Conservation (phyloP, 2,329 filamentous ascomycete genomes). For the Drechslera avenae region DNA sequence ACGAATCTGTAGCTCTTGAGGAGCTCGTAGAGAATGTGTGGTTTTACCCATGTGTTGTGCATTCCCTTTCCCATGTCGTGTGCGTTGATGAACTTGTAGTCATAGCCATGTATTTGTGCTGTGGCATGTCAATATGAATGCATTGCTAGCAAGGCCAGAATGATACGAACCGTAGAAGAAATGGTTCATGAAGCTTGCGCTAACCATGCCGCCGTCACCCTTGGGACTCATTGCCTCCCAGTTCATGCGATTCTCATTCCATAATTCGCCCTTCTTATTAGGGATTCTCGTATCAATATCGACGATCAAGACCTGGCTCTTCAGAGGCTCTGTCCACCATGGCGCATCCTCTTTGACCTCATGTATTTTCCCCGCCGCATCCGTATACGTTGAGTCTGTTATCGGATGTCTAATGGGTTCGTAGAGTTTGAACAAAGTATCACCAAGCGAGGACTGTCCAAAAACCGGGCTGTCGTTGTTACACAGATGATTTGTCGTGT, state of each 20-base stretch:
- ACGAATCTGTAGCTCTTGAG: slow-evolving; percentile 50
- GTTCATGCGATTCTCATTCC: slow-evolving; percentile 27
- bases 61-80: slow-evolving; percentile 38
- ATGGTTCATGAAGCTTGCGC: slow-evolving; percentile 49
- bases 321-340: slow-evolving; percentile 32
- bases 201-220: slow-evolving; percentile 38
- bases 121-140: not conserved
- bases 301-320: slow-evolving; percentile 33
- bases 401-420: slow-evolving; percentile 19
- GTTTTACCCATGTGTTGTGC: slow-evolving; percentile 50
- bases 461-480: slow-evolving; percentile 12
- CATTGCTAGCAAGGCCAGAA: not conserved
- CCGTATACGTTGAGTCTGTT: slow-evolving; percentile 14
- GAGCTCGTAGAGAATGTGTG: slow-evolving; percentile 46
- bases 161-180: slow-evolving; percentile 41
- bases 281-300: slow-evolving; percentile 40
- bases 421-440: slow-evolving; percentile 16
- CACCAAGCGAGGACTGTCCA: slow-evolving; percentile 9
- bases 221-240: slow-evolving; percentile 26
- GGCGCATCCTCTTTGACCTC: slow-evolving; percentile 21
- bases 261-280: slow-evolving; percentile 26
- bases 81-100: slow-evolving; percentile 51
- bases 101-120: slow-evolving; percentile 53
- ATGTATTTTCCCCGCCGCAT: slow-evolving; percentile 13
- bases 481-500: slow-evolving; percentile 17